Evolutionary conservation across 1,284 basidiomycete genomes (phyloP), one percentile per base, ranked within the genome.

Genomic region (Sanghuangporus baumii): DNA sequence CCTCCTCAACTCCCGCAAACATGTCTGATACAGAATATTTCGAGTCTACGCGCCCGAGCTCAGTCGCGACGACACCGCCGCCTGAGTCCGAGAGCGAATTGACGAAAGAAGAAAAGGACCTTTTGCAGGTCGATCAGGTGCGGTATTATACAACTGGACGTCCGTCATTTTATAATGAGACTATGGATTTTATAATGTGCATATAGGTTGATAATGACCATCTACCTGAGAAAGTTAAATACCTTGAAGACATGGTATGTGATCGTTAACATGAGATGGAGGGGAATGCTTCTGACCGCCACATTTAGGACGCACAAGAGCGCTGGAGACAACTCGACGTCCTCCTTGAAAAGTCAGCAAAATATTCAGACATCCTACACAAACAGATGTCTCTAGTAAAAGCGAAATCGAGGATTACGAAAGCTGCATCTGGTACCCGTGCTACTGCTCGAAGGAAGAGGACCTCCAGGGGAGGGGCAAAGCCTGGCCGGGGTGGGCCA

Each of bases 261-360:
- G 11, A 18, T 6, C 38, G 2, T 41, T 26, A n/a, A 12, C 26
- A 20, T 46, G 12, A 11, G 14, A 23, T 16, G 20, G 16, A 37
- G 18, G 16, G 7, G 34, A 41, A 37, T 34, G 50, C 18, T 12
- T 36, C 46, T 59, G 20, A 57, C 36, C 18, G 38, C 37, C 18
- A 26, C 31, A 36, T 20, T n/a, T 57, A 85, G 80, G 80, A 82
- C 65, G 77, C 77, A 60, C 75, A 76, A 36, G 74, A 75, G 50
- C 80, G 83, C 55, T 79, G 80, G 48, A 68, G 72, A 8, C 78
- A 81, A 16, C 81, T 91, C 26, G 76, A 83, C 57, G 79, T 74
- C 34, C 79, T 91, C 18, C 78, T 91, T 26, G 78, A 87, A 61
- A 85, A 84, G 66, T 88, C 87, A 0, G 80, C 81, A 1, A 75